These are phyloP conservation scores for Thermothelomyces thermophilus DNA, from an alignment of 2,329 filamentous ascomycete species.

Conservation along the genomic window DNA sequence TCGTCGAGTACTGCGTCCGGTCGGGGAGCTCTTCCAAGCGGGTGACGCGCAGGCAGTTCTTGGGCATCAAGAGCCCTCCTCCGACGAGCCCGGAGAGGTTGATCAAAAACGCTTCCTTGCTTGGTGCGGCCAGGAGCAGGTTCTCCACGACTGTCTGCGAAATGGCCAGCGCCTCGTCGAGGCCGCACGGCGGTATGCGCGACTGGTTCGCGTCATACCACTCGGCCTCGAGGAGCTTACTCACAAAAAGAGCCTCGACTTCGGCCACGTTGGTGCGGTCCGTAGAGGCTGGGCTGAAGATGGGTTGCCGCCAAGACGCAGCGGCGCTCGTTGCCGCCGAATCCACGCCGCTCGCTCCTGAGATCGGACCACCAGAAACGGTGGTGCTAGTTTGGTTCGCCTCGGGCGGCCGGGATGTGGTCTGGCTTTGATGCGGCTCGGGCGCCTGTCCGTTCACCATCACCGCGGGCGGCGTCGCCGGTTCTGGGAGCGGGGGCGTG, in stretches of 20 bases:
- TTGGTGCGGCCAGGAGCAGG: conserved; percentile 44
- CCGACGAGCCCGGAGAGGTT: conserved; percentile 54
- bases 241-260: conserved; percentile 50
- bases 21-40: conserved; percentile 38
- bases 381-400: neutral
- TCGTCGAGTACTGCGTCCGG: conserved; percentile 42
- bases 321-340: neutral
- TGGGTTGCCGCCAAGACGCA: neutral
- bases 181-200: conserved; percentile 35
- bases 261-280: conserved; percentile 51
- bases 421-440: neutral
- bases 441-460: conserved; percentile 29
- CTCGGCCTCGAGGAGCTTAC: conserved; percentile 41
- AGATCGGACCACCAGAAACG: neutral
- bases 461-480: conserved; percentile 22
- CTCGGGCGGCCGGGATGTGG: neutral
- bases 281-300: conserved; percentile 29
- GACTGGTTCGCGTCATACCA: conserved; percentile 47
- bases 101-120: conserved; percentile 50
- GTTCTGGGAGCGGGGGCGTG: conserved; percentile 24
- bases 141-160: conserved; percentile 47
- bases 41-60: conserved; percentile 35
- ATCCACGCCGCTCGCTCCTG: neutral
- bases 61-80: conserved; percentile 43
- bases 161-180: conserved; percentile 51